These are phyloP conservation scores for Heliamphora exappendiculata DNA, from an alignment of 148 eudicot species.

Conservation along the genomic window DNA sequence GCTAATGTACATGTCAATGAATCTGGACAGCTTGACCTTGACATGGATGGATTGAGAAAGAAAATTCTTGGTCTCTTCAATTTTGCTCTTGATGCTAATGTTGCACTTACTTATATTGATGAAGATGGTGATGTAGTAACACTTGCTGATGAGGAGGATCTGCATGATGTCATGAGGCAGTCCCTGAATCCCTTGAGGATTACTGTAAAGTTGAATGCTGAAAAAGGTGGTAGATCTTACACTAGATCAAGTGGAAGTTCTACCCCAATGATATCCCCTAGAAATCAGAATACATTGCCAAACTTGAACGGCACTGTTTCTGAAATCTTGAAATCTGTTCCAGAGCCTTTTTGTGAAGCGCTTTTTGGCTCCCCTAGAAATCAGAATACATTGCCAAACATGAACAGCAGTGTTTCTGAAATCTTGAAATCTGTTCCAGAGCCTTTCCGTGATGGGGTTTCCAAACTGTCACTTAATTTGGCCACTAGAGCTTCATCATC, in stretches of 20 bases:
- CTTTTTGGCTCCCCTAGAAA: slow-evolving; percentile 30
- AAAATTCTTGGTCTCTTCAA: slow-evolving; percentile 57
- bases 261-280: slow-evolving; percentile 32
- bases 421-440: slow-evolving; percentile 45
- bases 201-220: slow-evolving; percentile 39
- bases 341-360: slow-evolving; percentile 42
- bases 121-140: slow-evolving; percentile 77
- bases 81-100: slow-evolving; percentile 39
- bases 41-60: slow-evolving; percentile 45
- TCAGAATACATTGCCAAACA: slow-evolving; percentile 21
- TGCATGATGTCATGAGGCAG: slow-evolving; percentile 64
- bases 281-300: slow-evolving; percentile 19
- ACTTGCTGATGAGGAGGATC: slow-evolving; percentile 76
- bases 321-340: slow-evolving; percentile 42
- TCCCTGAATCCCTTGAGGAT: slow-evolving; percentile 73
- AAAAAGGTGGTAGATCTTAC: slow-evolving; percentile 16
- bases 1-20: slow-evolving; percentile 49
- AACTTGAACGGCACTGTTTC: slow-evolving; percentile 22
- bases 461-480: slow-evolving; percentile 40
- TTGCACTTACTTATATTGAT: slow-evolving; percentile 64
- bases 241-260: slow-evolving; percentile 36
- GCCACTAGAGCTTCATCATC: slow-evolving; percentile 38
- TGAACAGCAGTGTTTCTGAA: slow-evolving; percentile 28
- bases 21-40: slow-evolving; percentile 41
- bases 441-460: slow-evolving; percentile 40